A percentile compares a stretch with the other conserved stretches of the same genome.
Evolutionary conservation across 2,329 filamentous ascomycete genomes (phyloP).

Genomic region (Aspergillus sp.): DNA sequence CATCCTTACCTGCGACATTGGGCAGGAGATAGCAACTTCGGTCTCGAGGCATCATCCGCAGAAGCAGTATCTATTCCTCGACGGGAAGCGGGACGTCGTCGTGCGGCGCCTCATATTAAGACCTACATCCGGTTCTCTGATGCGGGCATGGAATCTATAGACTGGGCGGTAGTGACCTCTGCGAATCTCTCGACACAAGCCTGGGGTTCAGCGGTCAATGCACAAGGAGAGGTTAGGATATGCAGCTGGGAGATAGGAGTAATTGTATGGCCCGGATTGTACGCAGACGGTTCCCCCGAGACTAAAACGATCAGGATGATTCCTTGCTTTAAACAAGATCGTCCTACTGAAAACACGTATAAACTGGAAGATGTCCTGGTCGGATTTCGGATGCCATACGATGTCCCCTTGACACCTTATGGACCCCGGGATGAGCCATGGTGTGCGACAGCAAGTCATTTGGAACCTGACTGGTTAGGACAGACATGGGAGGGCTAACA

Average conservation of each 20-base stretch:
- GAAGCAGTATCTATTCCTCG: constrained; percentile 8
- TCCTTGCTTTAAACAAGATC: constrained; percentile 59
- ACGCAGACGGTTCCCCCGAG: constrained; percentile 16
- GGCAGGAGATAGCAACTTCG: constrained; percentile 51
- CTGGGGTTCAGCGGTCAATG: constrained; percentile 63
- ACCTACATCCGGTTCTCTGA: constrained; percentile 66
- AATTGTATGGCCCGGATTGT: constrained; percentile 66
- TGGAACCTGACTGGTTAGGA: constrained; percentile 53
- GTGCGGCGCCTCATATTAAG: constrained; percentile 81
- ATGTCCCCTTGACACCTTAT: constrained; percentile 65
- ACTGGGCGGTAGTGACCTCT: constrained; percentile 84
- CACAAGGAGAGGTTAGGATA: constrained; percentile 58
- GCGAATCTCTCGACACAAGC: constrained; percentile 88
- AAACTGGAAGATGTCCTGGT: constrained; percentile 40
- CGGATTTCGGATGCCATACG: constrained; percentile 76
- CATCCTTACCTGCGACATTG: constrained; percentile 67
- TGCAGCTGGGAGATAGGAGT: constrained; percentile 81
- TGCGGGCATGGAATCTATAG: constrained; percentile 45
- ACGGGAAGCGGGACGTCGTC: constrained; percentile 53
- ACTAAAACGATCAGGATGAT: constrained; percentile 52
- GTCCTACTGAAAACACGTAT: constrained; percentile 30
- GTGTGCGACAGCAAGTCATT: constrained; percentile 59
- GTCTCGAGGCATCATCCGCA: neutral
- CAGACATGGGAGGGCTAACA: constrained; percentile 28
- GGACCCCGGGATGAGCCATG: constrained; percentile 60